Percentiles rank a stretch among this genome's conserved stretches.
Conservation (phyloP, 139 green algal genomes). For the Chlamydomonas eustigma region DNA sequence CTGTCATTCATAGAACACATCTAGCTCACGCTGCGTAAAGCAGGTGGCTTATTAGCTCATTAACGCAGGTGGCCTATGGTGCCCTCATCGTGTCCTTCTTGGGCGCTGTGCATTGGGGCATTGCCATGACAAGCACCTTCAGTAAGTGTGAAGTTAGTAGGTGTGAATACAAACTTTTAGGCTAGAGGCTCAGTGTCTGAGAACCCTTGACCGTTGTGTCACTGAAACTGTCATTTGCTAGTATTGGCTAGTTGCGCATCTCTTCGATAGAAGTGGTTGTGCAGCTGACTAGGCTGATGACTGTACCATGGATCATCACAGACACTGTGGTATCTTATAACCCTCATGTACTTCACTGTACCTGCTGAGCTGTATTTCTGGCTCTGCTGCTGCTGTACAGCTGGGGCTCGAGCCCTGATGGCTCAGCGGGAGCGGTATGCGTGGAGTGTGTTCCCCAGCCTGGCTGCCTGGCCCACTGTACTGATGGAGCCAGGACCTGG, state of each 20-base stretch:
- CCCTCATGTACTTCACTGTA: neutral
- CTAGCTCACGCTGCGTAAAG: no score
- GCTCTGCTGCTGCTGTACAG: neutral
- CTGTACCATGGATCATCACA: neutral
- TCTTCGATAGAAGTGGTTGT: neutral
- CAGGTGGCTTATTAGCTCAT: no score
- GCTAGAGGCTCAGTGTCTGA: neutral
- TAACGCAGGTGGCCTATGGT: conserved; percentile 76
- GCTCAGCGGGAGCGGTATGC: conserved; percentile 52
- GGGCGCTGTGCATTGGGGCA: conserved; percentile 89
- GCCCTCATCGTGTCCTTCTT: conserved; percentile 82
- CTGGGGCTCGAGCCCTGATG: neutral
- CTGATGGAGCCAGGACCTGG: conserved; percentile 26
- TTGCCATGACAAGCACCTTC: conserved; percentile 61
- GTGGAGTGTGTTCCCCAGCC: conserved; percentile 75
- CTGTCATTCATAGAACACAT: no score
- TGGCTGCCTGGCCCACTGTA: conserved; percentile 75
- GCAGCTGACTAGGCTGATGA: neutral
- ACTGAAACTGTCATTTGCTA: neutral
- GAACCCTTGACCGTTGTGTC: neutral
- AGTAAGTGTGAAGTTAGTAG: conserved; percentile 3
- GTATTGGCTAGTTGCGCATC: neutral
- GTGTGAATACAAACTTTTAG: neutral
- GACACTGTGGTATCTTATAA: no score
- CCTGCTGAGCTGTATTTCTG: neutral